A percentile compares a stretch with the other conserved stretches of the same genome.
phyloP scores from a whole-genome alignment of 1,284 basidiomycete genomes.

The Pseudozyma thailandica region DNA sequence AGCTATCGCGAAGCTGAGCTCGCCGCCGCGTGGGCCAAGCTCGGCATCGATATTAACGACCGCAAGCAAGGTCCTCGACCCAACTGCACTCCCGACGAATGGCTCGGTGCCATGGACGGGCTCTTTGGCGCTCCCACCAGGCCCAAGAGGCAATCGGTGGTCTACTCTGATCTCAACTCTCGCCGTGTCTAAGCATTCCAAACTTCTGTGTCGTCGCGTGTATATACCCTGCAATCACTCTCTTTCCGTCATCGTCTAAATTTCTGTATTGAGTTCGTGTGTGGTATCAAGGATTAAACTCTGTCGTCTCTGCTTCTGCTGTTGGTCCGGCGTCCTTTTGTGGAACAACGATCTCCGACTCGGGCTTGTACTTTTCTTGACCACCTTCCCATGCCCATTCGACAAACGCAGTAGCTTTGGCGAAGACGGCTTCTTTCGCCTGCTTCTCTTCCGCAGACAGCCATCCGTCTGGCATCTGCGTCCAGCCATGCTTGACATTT shows the following conservation, averaged over 20 bases:
- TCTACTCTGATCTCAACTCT: constrained; percentile 1
- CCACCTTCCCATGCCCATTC: constrained; percentile 43
- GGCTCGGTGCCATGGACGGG: constrained; percentile 26
- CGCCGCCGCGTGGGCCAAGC: constrained; percentile 30
- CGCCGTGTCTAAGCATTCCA: neutral
- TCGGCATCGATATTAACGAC: constrained; percentile 47
- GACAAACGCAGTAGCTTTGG: constrained; percentile 36
- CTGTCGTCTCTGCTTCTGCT: constrained; percentile 11
- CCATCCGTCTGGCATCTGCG: constrained; percentile 52
- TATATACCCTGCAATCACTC: constrained; percentile 7
- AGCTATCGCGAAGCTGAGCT: constrained; percentile 42
- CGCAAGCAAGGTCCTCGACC: constrained; percentile 38
- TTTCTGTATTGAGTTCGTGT: neutral
- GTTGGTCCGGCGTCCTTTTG: constrained; percentile 8
- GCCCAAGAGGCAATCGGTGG: constrained; percentile 1
- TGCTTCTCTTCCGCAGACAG: constrained; percentile 30
- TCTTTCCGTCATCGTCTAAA: neutral
- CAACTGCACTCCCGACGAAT: constrained; percentile 41
- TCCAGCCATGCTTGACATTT: constrained; percentile 50
- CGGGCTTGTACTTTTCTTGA: constrained; percentile 11
- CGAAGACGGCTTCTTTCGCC: constrained; percentile 29
- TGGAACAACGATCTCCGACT: constrained; percentile 25
- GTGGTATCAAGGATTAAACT: neutral
- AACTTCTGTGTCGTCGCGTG: neutral
- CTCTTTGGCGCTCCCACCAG: constrained; percentile 25